Percentiles rank a stretch among this genome's conserved stretches.
Conservation (phyloP, 306 rosid species). For the Pyrus pyrifolia region DNA sequence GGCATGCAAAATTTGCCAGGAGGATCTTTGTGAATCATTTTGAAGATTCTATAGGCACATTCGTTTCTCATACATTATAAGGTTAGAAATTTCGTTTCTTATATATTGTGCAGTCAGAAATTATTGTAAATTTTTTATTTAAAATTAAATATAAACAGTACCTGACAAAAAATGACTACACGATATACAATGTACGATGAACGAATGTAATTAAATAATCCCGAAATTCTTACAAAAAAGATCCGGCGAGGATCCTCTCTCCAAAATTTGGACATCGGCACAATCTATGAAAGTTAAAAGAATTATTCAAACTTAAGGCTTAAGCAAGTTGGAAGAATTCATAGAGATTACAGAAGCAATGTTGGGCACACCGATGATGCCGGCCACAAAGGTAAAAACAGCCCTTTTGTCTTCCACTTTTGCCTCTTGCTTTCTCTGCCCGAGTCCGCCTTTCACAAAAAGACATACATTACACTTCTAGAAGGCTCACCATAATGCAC, state of each 20-base stretch:
- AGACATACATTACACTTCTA: background rate
- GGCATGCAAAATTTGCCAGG: background rate
- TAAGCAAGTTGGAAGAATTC: conserved; percentile 27
- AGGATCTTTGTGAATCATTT: no score
- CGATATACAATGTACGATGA: no score
- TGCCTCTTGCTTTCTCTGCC: background rate
- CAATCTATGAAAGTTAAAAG: background rate
- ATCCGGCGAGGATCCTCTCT: no score
- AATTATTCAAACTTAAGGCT: conserved; percentile 3
- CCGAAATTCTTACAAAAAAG: no score
- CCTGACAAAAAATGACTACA: no score
- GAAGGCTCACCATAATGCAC: background rate
- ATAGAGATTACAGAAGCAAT: conserved; percentile 10
- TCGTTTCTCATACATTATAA: no score
- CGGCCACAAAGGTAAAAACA: conserved; percentile 10
- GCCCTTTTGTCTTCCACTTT: conserved; percentile 19
- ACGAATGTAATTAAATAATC: no score
- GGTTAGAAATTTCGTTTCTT: no score
- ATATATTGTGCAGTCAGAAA: accelerated
- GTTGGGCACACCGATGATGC: conserved; percentile 24
- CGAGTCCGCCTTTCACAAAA: background rate
- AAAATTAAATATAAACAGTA: no score
- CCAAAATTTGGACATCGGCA: background rate
- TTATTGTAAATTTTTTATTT: no score
- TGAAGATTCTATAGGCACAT: accelerated